Base-by-base conservation (phyloP, 2,329 filamentous ascomycete genomes). In the Remersonia thermophila region DNA sequence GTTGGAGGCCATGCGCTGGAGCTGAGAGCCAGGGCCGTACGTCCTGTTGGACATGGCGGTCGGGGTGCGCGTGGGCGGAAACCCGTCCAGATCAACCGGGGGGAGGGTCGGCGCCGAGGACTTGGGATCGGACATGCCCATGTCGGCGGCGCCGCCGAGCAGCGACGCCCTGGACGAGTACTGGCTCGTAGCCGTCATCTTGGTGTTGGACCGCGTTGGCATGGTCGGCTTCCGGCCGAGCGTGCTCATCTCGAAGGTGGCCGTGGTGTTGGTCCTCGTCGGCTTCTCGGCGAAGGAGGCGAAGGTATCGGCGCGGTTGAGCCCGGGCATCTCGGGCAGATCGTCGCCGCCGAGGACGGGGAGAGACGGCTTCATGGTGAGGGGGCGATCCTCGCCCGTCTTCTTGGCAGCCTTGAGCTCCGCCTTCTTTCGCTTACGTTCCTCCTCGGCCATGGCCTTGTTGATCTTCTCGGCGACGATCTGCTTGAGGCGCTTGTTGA, bases 391-490 rank as follows among this genome's bases (percentile, higher is more conserved):
- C 33, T 71, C 72, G 35, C 73, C 70, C 29, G 65, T 67, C 51
- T 69, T 71, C 48, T 65, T 67, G 3, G 68, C 69, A 13, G 59
- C 62, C 48, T 60, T 69, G 17, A 59, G 38, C 43, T 69, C 70
- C 1, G 63, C 67, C 50, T 64, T 71, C 16, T 61, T 60, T 47
- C 69, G 66, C 49, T 69, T 73, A 42, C 66, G 67, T 54, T 81
- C 77, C 36, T 91, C 81, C 49, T 86, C 85, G 35, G 79, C 81
- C 17, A 96, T 62, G 0, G 86, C 89, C 56, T 85, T 87, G 60
- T 91, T 85, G 50, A 94, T 83, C 61, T 91, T 95, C 50, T 67
- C 72, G 37, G 77, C 77, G 3, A 96, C 87, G 46, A 96, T 91
- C 47, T 77, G 77, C 52, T 81, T 81, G 47, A 98, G 68, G 47